Base-by-base conservation (phyloP, 1,284 basidiomycete genomes). In the Microbotryum saponariae region DNA sequence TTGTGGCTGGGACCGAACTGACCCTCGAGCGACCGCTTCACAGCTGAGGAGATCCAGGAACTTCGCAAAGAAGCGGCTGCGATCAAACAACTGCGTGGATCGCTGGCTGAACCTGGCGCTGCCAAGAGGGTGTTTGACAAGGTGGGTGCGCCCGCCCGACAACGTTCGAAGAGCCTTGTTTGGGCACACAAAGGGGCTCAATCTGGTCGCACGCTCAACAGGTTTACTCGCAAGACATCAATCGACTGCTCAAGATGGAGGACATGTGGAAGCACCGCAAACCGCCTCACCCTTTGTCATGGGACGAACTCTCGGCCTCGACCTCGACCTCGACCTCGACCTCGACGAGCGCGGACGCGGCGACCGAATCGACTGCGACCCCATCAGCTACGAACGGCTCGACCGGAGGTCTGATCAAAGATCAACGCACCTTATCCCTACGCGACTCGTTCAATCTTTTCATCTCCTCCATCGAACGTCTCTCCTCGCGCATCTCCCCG, bases 241-340 rank as follows among this genome's bases (percentile, higher is more conserved):
- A 84, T 61, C 89, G 96, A 54, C 80, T 98, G 1, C 79, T 99
- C 16, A 83, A 83, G 16, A 98, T 98, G 96, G 80, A 85, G n/a
- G 94, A 97, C 72, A 97, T 98, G 92, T 98, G 96, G 96, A 85
- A 85, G 52, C 82, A 86, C 10, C 84, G 96, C 31, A 82, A 85
- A 27, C 87, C 86, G 65, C 96, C 96, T 0, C 83, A 82, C 0
- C 86, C 93, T 1, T 82, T 99, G 42, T 85, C 89, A 61, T 92
- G 86, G 70, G 84, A 88, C 20, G 76, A 77, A 2, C 87, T 96
- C 71, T 82, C 73, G 77, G 82, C 48, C 85, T 80, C 21, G 79
- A 27, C 27, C 27, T 80, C 21, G 79, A 79, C 2, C 89, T 89
- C 73, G 73, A 73, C 4, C 25, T 25, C 21, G 79, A 79, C 2